A percentile compares a stretch with the other conserved stretches of the same genome.
These are phyloP conservation scores for Glaciozyma antarctica DNA, from an alignment of 768 basidiomycete species.

Conservation along the genomic window DNA sequence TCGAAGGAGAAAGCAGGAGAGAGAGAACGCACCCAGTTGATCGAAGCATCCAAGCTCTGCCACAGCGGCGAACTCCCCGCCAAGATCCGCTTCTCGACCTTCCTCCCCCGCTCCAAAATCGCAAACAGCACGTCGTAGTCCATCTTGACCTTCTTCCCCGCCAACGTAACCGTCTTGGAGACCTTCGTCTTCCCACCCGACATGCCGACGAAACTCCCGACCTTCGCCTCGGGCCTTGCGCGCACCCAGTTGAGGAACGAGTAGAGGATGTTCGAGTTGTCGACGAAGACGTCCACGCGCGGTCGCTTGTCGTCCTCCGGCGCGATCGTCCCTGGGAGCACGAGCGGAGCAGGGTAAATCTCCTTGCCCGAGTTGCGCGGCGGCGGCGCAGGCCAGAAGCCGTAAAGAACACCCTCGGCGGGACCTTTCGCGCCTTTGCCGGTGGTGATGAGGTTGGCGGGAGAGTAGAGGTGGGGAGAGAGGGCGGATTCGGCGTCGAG, in stretches of 20 bases:
- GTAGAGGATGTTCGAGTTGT: slow-evolving; percentile 31
- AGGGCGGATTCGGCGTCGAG: background rate
- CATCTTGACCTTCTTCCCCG: slow-evolving; percentile 43
- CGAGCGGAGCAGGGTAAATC: slow-evolving; percentile 22
- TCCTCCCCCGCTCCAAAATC: slow-evolving; percentile 70
- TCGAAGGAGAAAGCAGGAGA: slow-evolving; percentile 47
- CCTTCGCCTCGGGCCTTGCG: slow-evolving; percentile 19
- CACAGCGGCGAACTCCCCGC: slow-evolving; percentile 75
- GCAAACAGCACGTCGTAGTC: slow-evolving; percentile 69
- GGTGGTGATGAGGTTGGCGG: slow-evolving; percentile 8
- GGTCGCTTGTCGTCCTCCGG: slow-evolving; percentile 10
- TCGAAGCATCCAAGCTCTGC: slow-evolving; percentile 65
- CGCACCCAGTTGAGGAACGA: slow-evolving; percentile 32
- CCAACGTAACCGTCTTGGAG: slow-evolving; percentile 18
- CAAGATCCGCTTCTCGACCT: slow-evolving; percentile 61
- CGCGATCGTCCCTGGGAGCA: slow-evolving; percentile 2
- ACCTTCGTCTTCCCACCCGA: slow-evolving; percentile 1
- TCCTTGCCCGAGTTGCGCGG: slow-evolving; percentile 17
- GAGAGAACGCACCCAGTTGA: slow-evolving; percentile 64
- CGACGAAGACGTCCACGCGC: slow-evolving; percentile 29
- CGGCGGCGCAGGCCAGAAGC: slow-evolving; percentile 28
- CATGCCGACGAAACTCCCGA: slow-evolving; percentile 1
- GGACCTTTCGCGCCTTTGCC: slow-evolving; percentile 14
- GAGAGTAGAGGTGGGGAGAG: slow-evolving; percentile 1
- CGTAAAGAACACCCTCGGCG: slow-evolving; percentile 13